Base-by-base conservation (phyloP, 352 stramenopile species). In the Thalassiosira livingstoniorum region DNA sequence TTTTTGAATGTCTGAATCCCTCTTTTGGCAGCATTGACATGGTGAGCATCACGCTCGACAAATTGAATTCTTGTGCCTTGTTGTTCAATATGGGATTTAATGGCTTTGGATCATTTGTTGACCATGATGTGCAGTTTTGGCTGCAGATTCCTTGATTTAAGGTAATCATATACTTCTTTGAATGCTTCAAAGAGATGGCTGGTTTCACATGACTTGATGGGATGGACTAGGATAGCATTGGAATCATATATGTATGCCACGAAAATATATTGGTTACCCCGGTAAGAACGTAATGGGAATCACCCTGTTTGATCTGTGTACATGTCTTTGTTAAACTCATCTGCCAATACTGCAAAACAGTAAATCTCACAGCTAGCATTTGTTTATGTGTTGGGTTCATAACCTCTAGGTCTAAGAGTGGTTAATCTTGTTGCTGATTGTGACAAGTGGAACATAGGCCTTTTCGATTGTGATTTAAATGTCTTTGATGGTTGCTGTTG, bases 401-500 rank as follows among this genome's bases (percentile, higher is more conserved):
- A 23, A 21, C 37, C 29, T 21, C 21, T 21, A 39, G n/a, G 27
- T 23, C 4, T 4, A 39, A 29, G 21, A 10, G 5, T 5, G 32
- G 13, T 4, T 3, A 37, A 21, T 37, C 3, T 7, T 32, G 7
- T 63, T 63, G 63, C n/a, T n/a, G n/a, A n/a, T n/a, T n/a, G n/a
- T n/a, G n/a, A n/a, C n/a, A 82, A 4, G 68, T 87, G 21, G 72
- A 80, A 39, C 29, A 27, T 13, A 70, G 13, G 29, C 67, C 64
- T 72, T 86, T 27, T 1, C 75, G 34, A 54, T 23, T 35, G 42
- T 71, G 79, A 35, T 81, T 15, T 10, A 87, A 25, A 61, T 89
- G 74, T 74, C 83, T 80, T 87, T 87, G 31, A 55, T 31, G 1
- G 72, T 87, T 37, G 83, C 68, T 13, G 67, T 64, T 2, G 78